These are phyloP conservation scores for Scutellaria baicalensis DNA, from an alignment of 257 asterid species.

Conservation along the genomic window DNA sequence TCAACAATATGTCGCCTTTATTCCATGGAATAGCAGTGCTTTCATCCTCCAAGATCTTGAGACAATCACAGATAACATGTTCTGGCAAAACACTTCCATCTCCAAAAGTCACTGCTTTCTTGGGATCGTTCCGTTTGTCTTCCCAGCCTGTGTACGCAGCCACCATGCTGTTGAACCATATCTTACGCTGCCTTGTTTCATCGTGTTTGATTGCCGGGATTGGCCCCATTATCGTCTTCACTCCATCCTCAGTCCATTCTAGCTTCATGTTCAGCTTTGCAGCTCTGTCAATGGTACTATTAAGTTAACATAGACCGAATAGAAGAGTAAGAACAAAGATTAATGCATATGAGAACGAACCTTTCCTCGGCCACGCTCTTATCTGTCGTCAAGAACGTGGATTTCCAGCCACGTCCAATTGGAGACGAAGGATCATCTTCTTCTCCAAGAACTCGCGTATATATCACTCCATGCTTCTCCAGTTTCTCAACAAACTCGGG, in stretches of 20 bases:
- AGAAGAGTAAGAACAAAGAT: background rate
- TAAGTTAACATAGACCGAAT: background rate
- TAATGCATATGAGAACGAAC: constrained; percentile 19
- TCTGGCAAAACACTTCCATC: constrained; percentile 64
- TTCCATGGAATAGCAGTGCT: constrained; percentile 77
- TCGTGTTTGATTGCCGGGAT: constrained; percentile 70
- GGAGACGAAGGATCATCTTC: constrained; percentile 86
- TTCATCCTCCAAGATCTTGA: constrained; percentile 62
- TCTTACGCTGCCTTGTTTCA: constrained; percentile 48
- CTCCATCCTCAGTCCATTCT: constrained; percentile 70
- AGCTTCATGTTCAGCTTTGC: constrained; percentile 75
- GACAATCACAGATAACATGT: constrained; percentile 50
- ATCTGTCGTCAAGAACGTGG: constrained; percentile 66
- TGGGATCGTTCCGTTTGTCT: constrained; percentile 68
- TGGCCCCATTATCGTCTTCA: constrained; percentile 73
- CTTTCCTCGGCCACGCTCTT: constrained; percentile 81
- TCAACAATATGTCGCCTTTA: constrained; percentile 61
- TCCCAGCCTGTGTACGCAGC: constrained; percentile 91
- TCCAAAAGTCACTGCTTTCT: constrained; percentile 76
- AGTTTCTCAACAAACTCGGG: constrained; percentile 67
- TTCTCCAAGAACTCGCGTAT: constrained; percentile 64
- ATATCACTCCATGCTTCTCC: constrained; percentile 61
- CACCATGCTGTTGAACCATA: constrained; percentile 89
- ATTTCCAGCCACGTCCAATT: constrained; percentile 92
- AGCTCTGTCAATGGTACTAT: constrained; percentile 38